phyloP scores from a whole-genome alignment of 192 early-diverging fungal genomes.

The Coemansia sp. region DNA sequence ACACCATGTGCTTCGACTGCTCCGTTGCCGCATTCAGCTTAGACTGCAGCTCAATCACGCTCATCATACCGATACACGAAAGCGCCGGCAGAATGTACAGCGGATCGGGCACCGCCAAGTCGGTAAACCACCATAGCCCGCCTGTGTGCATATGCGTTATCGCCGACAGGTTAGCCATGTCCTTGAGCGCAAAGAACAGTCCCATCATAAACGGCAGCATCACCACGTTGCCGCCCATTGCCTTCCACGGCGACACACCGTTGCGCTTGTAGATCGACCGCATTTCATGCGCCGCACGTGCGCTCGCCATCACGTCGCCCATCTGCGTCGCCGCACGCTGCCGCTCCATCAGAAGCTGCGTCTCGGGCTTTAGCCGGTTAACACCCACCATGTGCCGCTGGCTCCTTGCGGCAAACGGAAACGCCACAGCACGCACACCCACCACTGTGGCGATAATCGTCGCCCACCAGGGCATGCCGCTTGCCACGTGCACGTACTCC shows the following conservation, averaged over 20 bases:
- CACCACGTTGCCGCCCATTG: slow-evolving; percentile 59
- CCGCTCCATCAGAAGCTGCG: slow-evolving; percentile 64
- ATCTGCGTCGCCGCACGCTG: slow-evolving; percentile 57
- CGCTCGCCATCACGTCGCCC: slow-evolving; percentile 57
- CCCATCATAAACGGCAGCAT: slow-evolving; percentile 80
- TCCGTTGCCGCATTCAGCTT: slow-evolving; percentile 19
- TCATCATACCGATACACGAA: slow-evolving; percentile 66
- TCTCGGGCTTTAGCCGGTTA: slow-evolving; percentile 68
- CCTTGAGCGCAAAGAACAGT: slow-evolving; percentile 78
- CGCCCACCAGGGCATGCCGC: slow-evolving; percentile 91
- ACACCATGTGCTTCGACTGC: slow-evolving; percentile 32
- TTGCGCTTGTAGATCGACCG: slow-evolving; percentile 59
- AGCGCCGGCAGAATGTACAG: slow-evolving; percentile 77
- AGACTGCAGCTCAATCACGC: slow-evolving; percentile 63
- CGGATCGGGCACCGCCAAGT: slow-evolving; percentile 80
- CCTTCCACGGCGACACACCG: slow-evolving; percentile 64
- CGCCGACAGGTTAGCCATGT: slow-evolving; percentile 70
- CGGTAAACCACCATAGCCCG: slow-evolving; percentile 80
- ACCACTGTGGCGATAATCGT: slow-evolving; percentile 76
- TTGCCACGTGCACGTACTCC: slow-evolving; percentile 76
- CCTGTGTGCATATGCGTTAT: slow-evolving; percentile 78
- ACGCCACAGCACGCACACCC: slow-evolving; percentile 61
- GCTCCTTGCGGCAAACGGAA: slow-evolving; percentile 72
- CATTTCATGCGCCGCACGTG: slow-evolving; percentile 58
- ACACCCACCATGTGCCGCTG: slow-evolving; percentile 70